Evolutionary conservation across 495 filamentous ascomycete species (phyloP), one percentile per base, ranked within the genome.

Genomic region (Aspergillus nidulans): DNA sequence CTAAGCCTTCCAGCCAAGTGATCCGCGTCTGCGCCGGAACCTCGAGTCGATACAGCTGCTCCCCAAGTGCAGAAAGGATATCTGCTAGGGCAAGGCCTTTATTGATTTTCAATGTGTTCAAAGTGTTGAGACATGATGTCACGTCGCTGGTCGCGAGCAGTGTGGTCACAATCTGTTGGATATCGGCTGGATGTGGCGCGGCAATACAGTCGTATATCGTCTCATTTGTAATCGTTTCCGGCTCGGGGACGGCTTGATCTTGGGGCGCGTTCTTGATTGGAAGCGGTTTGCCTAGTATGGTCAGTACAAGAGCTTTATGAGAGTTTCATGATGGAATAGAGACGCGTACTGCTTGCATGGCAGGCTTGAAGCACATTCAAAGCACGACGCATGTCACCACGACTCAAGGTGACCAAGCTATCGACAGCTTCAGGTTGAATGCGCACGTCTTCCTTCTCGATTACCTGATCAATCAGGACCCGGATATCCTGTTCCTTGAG

Each of bases 161-260:
- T 3, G 91, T 96, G 56, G 83, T 77, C 49, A 88, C 77, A 57
- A 98, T 98, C 58, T 87, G 79, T 61, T 82, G 76, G 60, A 97
- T 96, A 64, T 96, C 94, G 1, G 82, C 80, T 0, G 94, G 95
- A 63, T 94, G 92, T 8, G 94, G 94, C 0, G 94, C 91, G 25
- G 95, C 95, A 66, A 99, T 94, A 69, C 94, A 99, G 71, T 95
- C 89, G 76, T 95, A 97, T 65, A 99, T 96, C 6, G 91, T 92
- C 40, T 85, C 80, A 58, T 90, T 87, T 21, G 92, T 97, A 73
- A 97, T 95, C 9, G 79, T 78, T 58, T 97, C 92, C 13, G 88
- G 63, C 65, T 81, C 70, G 4, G 77, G 75, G 16, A 62, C 67
- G 1, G 78, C 70, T 40, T 77, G 67, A 48, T 79, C 66, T 68